Evolutionary conservation across 306 rosid species (phyloP).

Genomic region (Styphnolobium japonicum): DNA sequence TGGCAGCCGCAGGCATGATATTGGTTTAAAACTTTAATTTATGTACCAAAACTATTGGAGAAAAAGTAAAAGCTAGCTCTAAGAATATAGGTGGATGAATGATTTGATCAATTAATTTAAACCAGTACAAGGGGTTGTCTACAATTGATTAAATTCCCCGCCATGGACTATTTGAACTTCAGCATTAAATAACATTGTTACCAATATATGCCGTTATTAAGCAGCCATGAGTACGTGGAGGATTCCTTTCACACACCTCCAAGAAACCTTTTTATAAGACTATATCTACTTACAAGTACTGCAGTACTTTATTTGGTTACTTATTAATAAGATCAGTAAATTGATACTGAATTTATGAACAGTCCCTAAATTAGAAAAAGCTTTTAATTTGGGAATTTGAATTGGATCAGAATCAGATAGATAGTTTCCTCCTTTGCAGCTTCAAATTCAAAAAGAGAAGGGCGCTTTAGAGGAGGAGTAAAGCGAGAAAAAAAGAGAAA

Average conservation of each 20-base stretch:
- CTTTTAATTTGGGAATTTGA: neutral
- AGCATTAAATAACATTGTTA: neutral
- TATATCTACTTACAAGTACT: neutral
- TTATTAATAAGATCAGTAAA: neutral
- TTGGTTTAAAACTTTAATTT: neutral
- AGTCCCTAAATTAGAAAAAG: neutral
- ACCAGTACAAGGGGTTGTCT: neutral
- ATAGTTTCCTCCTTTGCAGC: neutral
- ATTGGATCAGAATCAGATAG: neutral
- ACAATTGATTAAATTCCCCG: constrained; percentile 13
- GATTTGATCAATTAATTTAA: constrained; percentile 18
- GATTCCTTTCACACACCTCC: neutral
- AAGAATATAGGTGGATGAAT: constrained; percentile 13
- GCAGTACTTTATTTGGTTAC: neutral
- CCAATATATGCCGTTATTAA: constrained; percentile 4
- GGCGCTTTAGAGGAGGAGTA: neutral
- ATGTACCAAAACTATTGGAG: neutral
- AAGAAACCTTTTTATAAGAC: neutral
- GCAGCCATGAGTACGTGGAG: neutral
- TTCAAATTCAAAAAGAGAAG: neutral
- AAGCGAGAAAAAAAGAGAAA: neutral
- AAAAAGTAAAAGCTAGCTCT: neutral
- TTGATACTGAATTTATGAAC: neutral
- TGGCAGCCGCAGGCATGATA: neutral
- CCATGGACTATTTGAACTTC: neutral